Conservation (phyloP, 169 alveolate species). For the Babesia microti region DNA sequence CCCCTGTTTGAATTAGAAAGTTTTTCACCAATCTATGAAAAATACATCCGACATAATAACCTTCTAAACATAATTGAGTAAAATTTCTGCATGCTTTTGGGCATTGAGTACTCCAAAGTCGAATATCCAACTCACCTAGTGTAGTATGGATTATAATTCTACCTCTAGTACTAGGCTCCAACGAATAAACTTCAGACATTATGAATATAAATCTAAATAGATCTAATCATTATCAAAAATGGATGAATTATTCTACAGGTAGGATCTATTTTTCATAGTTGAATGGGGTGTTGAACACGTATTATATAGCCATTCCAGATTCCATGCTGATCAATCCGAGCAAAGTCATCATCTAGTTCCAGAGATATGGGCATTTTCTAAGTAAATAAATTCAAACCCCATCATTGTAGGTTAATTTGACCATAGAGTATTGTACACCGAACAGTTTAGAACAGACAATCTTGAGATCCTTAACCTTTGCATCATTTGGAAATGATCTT, state of each 20-base stretch:
- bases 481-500: conserved; percentile 6
- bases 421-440: conserved; percentile 7
- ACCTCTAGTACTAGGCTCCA: conserved; percentile 85
- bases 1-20: conserved; percentile 83
- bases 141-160: conserved; percentile 79
- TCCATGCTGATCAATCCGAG: conserved; percentile 21
- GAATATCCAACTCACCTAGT: conserved; percentile 81
- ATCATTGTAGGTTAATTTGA: conserved; percentile 21
- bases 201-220: no score
- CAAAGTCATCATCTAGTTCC: conserved; percentile 23
- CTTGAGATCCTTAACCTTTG: conserved; percentile 33
- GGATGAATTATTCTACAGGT: conserved; percentile 2
- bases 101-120: conserved; percentile 78
- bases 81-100: conserved; percentile 82
- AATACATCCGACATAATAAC: conserved; percentile 76
- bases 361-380: conserved; percentile 40
- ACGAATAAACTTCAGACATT: conserved; percentile 72
- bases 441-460: conserved; percentile 20
- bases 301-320: conserved; percentile 26
- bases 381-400: conserved; percentile 14
- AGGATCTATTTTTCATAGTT: conserved; percentile 5
- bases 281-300: conserved; percentile 5
- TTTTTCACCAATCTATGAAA: conserved; percentile 79
- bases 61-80: conserved; percentile 75
- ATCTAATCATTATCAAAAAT: no score